Evolutionary conservation across 768 basidiomycete genomes (phyloP), one percentile per base, ranked within the genome.

Genomic region (Sarcomyxa edulis): DNA sequence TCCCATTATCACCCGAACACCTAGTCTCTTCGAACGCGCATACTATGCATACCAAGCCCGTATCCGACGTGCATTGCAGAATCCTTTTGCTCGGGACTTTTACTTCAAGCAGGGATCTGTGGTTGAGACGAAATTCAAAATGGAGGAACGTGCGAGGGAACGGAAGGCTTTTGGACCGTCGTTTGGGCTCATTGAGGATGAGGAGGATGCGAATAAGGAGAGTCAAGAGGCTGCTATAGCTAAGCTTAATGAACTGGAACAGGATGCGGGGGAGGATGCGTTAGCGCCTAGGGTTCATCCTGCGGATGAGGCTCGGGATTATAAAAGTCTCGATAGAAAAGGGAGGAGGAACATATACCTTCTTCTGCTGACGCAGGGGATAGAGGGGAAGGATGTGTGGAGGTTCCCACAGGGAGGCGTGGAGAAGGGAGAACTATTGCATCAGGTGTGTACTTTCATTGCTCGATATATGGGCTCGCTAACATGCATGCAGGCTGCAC

Each of bases 81-180:
- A 90, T 49, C 93, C 93, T 1, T 82, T 91, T 57, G 88, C 93
- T 12, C 69, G 77, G 42, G 82, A 92, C 32, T 91, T 95, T 62
- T 97, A 94, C 66, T 95, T 95, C 73, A 92, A 92, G 62, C 81
- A 81, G 35, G 93, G 93, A 7, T 87, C 92, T 0, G 69, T 88
- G 11, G 74, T 93, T 21, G 84, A 93, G 57, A 78, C 80, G 10
- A 75, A 85, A 26, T 95, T 91, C 61, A 79, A 71, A 33, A 59
- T 77, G 35, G 84, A 92, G 54, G 84, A 93, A 52, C 73, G 76
- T 32, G 65, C 71, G 43, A 74, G 86, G 35, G 90, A 93, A 51
- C 64, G 68, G 26, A 66, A 70, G 37, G 81, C 84, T 1, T 97
- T 91, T 59, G 91, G 92, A 0, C 64, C 70, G 0, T 64, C 59